Evolutionary conservation across 768 basidiomycete species (phyloP), one percentile per base, ranked within the genome.

Genomic region (Erythrobasidium yunnanense): DNA sequence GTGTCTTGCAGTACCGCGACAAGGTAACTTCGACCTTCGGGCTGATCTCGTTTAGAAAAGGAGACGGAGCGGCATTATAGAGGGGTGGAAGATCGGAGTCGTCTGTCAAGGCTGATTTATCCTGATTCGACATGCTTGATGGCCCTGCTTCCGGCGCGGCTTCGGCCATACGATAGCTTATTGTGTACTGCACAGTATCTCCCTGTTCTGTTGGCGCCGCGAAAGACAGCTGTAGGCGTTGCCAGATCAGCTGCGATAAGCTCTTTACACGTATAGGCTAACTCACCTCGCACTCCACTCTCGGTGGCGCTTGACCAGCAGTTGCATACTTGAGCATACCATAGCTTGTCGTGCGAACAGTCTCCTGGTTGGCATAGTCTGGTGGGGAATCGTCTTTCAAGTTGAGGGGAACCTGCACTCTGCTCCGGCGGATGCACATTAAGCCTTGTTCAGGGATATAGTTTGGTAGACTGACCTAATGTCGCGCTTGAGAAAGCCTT

Each of bases 401-500:
- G 8, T 63, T 18, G 5, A 63, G 49, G 20, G 60, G 60, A 2
- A 63, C 38, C 49, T 63, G 49, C 45, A 34, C 49, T 30, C 60
- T 63, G 49, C 15, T 6, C 13, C 15, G 17, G 11, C 38, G n/a
- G 38, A 42, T n/a, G 38, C 11, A 42, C n/a, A 11, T 42, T n/a
- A 42, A n/a, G 11, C 11, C 11, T 42, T 42, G 11, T 42, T n/a
- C 38, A 42, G 11, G 38, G 11, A 42, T 42, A n/a, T n/a, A n/a
- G n/a, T n/a, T n/a, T n/a, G 38, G 38, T 15, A 22, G 27, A 49
- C 60, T 29, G 25, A 63, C 60, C 38, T 49, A 17, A 30, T 46
- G 30, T 63, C 52, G 20, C 60, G 60, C 33, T 63, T 63, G 27
- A 63, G 34, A 18, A 49, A 51, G 33, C 60, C 60, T 29, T 63